A percentile compares a stretch with the other conserved stretches of the same genome.
phyloP scores from a whole-genome alignment of 2,329 filamentous ascomycete species.

The Xylaria sp. region DNA sequence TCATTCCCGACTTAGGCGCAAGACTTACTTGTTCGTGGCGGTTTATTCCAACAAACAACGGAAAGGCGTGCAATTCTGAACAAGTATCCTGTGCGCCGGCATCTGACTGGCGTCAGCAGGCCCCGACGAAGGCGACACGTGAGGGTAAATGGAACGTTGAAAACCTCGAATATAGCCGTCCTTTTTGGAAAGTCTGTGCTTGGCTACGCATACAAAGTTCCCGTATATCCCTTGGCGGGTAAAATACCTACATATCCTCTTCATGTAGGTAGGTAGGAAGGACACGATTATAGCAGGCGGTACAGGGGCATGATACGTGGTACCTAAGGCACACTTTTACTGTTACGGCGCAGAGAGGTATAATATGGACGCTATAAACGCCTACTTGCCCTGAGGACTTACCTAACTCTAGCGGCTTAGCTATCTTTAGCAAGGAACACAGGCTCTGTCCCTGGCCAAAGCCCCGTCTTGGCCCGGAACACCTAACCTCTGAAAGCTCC shows the following conservation, averaged over 20 bases:
- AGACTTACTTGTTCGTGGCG: neutral
- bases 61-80: slow-evolving; percentile 6
- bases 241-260: neutral
- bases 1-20: slow-evolving; percentile 2
- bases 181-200: neutral
- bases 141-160: slow-evolving; percentile 19
- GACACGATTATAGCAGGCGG: slow-evolving; percentile 1
- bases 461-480: slow-evolving; percentile 1
- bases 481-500: neutral
- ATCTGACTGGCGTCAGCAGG: slow-evolving; percentile 24
- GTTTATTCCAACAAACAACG: slow-evolving; percentile 11
- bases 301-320: slow-evolving; percentile 1
- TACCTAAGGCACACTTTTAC: neutral
- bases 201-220: neutral
- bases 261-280: slow-evolving; percentile 13
- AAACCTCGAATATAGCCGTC: slow-evolving; percentile 19
- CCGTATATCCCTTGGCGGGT: slow-evolving; percentile 1
- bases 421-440: neutral
- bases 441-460: slow-evolving; percentile 1
- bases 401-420: too few species aligned
- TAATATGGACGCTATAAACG: too few species aligned
- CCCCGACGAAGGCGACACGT: slow-evolving; percentile 8
- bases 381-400: too few species aligned
- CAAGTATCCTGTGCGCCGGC: slow-evolving; percentile 7
- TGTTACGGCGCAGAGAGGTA: too few species aligned